A percentile compares a stretch with the other conserved stretches of the same genome.
Evolutionary conservation across 495 filamentous ascomycete species (phyloP).

Genomic region (Collariella sp.): DNA sequence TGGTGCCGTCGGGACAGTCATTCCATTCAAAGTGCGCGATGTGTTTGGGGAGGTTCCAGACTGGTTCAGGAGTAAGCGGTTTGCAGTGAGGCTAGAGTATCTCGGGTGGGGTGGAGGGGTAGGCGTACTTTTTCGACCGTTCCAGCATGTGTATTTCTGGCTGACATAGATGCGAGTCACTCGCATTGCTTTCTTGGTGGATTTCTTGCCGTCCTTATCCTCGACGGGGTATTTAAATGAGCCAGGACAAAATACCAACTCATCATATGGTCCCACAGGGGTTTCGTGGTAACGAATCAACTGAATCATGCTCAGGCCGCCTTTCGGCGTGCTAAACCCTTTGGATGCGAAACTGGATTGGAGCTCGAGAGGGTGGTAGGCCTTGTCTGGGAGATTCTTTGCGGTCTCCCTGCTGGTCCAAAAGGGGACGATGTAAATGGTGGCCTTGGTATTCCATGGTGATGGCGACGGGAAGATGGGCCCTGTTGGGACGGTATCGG

Average conservation of each 20-base stretch:
- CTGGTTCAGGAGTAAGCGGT: conserved; percentile 15
- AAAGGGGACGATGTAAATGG: conserved; percentile 32
- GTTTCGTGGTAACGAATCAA: conserved; percentile 42
- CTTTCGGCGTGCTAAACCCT: conserved; percentile 27
- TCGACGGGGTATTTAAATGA: conserved; percentile 31
- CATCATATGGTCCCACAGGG: conserved; percentile 45
- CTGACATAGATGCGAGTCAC: conserved; percentile 46
- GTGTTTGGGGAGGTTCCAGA: conserved; percentile 50
- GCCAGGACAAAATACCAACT: conserved; percentile 41
- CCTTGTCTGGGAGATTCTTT: conserved; percentile 20
- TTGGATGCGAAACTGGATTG: conserved; percentile 23
- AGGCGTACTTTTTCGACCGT: conserved; percentile 33
- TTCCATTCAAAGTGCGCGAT: conserved; percentile 44
- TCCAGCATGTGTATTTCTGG: conserved; percentile 39
- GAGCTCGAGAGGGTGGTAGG: conserved; percentile 38
- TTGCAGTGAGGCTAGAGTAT: neutral
- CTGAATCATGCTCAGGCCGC: conserved; percentile 40
- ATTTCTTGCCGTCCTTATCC: conserved; percentile 20
- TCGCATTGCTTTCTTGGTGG: conserved; percentile 20
- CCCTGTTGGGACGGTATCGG: neutral
- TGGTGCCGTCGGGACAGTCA: conserved; percentile 23
- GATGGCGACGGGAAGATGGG: conserved; percentile 19
- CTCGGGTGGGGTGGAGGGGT: neutral
- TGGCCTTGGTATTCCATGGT: conserved; percentile 35
- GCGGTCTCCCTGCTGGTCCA: conserved; percentile 23